Base-by-base conservation (phyloP, 768 basidiomycete species). In the Lactarius quietus region DNA sequence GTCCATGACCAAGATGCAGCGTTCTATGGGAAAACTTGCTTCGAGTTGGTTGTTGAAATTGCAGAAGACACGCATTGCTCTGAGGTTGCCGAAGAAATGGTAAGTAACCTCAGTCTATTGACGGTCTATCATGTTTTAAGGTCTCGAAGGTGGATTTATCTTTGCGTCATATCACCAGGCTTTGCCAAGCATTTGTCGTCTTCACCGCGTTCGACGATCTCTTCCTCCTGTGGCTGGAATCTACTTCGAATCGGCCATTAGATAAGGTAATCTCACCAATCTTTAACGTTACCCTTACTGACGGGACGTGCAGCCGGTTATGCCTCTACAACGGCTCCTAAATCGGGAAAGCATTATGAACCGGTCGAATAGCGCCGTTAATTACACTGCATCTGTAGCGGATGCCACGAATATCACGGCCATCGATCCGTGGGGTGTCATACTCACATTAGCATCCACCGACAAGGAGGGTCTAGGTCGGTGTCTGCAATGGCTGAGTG, bases 1-100 rank as follows among this genome's bases (percentile, higher is more conserved):
- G 74, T 93, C 29, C 88, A 91, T 73, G 79, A 86, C 57, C 83
- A 84, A 60, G 85, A 89, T 70, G 69, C 82, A 23, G 74, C 73
- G 1, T 72, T 78, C 9, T 93, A 90, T 72, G 78, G 80, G 12
- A 71, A 74, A 31, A 75, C 82, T 45, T 41, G 90, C 3, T 90
- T 83, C 64, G 81, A 85, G 8, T 73, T 83, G 31, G 84, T 83
- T 62, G 69, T 75, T 8, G 84, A 86, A 66, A 69, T 80, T 31
- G 79, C 82, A 3, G 75, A 76, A 35, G 78, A 77, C 20, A 36
- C 14, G 12, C n/a, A 29, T 39, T 58, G 28, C 20, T 43, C 29
- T n/a, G 63, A 67, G 26, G 6, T 55, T 3, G 12, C 6, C 54
- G 61, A 66, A 26, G 28, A 39, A 52, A 31, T 66, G 61, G 65